A percentile compares a stretch with the other conserved stretches of the same genome.
Evolutionary conservation across 1,139 yeast species (phyloP).

Genomic region (Candida labiduridarum): DNA sequence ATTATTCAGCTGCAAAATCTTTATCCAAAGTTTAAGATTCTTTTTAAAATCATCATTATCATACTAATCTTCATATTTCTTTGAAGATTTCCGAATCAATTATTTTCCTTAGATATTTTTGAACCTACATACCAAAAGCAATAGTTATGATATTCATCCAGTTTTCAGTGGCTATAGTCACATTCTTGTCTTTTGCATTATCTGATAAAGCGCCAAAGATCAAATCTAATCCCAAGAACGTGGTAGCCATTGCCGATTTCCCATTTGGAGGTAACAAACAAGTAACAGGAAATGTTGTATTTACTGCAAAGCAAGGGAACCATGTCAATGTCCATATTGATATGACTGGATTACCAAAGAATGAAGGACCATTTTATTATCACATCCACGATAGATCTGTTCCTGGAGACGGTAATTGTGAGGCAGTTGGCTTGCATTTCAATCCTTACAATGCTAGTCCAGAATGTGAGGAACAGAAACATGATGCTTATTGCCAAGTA

Average conservation of each 20-base stretch:
- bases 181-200: conserved; percentile 5
- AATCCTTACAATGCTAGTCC: conserved; percentile 54
- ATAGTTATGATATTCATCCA: not conserved
- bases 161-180: not conserved
- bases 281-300: conserved; percentile 53
- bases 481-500: conserved; percentile 57
- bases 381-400: conserved; percentile 57
- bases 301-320: conserved; percentile 47
- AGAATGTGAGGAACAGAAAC: conserved; percentile 45
- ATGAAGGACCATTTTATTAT: conserved; percentile 61
- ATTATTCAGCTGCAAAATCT: not conserved
- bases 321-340: conserved; percentile 61
- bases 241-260: conserved; percentile 60
- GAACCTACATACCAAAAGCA: no score
- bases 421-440: conserved; percentile 51
- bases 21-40: conserved; percentile 4
- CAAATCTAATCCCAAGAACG: conserved; percentile 44
- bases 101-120: not conserved
- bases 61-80: conserved; percentile 13
- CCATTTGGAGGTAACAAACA: conserved; percentile 45
- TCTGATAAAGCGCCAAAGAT: conserved; percentile 39
- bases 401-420: conserved; percentile 48
- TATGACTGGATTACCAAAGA: conserved; percentile 55
- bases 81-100: conserved; percentile 7
- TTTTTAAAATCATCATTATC: conserved; percentile 10